phyloP scores from a whole-genome alignment of 441 rosid genomes.

The Isatis lusitanica region DNA sequence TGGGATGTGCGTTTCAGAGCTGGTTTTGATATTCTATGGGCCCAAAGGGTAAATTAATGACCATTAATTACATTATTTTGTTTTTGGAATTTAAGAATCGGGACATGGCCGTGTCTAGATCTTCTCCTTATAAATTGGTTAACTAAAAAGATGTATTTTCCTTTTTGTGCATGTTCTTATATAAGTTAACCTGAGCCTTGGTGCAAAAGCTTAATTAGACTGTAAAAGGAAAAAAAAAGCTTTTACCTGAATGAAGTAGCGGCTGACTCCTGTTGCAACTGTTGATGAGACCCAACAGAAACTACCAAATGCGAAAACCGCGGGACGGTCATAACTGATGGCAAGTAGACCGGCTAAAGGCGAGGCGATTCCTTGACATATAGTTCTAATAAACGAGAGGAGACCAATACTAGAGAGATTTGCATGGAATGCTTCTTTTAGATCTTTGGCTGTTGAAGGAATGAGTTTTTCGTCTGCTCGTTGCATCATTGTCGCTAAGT shows the following conservation, averaged over 20 bases:
- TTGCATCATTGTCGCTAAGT: constrained; percentile 85
- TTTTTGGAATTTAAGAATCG: background rate
- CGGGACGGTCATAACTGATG: constrained; percentile 67
- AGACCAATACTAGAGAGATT: constrained; percentile 78
- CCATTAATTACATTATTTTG: background rate
- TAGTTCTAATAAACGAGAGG: constrained; percentile 78
- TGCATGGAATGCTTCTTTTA: constrained; percentile 68
- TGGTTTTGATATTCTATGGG: no score
- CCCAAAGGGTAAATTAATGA: background rate
- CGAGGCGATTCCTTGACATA: constrained; percentile 75
- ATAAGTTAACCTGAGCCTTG: background rate
- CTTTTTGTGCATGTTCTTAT: background rate
- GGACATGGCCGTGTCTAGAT: background rate
- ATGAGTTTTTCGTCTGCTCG: constrained; percentile 85
- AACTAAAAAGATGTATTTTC: background rate
- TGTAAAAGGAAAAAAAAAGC: background rate
- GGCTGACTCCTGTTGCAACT: constrained; percentile 74
- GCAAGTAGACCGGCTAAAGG: constrained; percentile 80
- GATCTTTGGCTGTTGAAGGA: constrained; percentile 80
- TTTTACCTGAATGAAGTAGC: constrained; percentile 42
- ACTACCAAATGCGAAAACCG: constrained; percentile 70
- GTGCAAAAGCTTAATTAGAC: background rate
- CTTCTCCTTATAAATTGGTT: background rate
- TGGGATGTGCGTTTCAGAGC: no score
- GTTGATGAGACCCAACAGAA: constrained; percentile 84